These are phyloP conservation scores for Pseudodiploospora longispora DNA, from an alignment of 2,329 filamentous ascomycete genomes.

Conservation along the genomic window DNA sequence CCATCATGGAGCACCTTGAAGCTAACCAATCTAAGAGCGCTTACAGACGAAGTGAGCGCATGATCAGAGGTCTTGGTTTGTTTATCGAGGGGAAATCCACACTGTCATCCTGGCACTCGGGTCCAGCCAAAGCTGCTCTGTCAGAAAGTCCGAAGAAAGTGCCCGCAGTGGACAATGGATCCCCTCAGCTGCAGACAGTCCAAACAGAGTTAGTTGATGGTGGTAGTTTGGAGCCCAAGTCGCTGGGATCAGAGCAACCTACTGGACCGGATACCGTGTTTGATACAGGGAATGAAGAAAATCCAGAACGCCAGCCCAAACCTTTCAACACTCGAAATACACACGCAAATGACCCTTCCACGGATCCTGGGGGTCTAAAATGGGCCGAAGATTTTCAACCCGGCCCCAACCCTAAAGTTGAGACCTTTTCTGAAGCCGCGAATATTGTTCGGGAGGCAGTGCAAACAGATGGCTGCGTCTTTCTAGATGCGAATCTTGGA, in stretches of 20 bases:
- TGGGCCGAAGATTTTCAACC: slow-evolving; percentile 5
- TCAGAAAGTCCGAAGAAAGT: background rate
- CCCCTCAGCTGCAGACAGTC: too few species aligned
- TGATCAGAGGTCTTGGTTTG: slow-evolving; percentile 24
- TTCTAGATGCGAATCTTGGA: slow-evolving; percentile 25
- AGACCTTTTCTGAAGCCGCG: slow-evolving; percentile 26
- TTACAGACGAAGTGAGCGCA: slow-evolving; percentile 20
- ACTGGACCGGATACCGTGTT: too few species aligned
- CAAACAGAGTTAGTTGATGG: too few species aligned
- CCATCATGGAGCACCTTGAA: slow-evolving; percentile 25
- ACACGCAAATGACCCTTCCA: too few species aligned
- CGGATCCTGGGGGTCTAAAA: slow-evolving; percentile 1
- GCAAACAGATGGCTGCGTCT: slow-evolving; percentile 29
- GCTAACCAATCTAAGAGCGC: slow-evolving; percentile 14
- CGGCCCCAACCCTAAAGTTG: slow-evolving; percentile 6
- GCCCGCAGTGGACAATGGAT: too few species aligned
- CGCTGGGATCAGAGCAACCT: too few species aligned
- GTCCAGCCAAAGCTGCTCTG: slow-evolving; percentile 3
- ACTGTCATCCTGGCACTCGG: slow-evolving; percentile 4
- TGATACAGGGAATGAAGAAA: too few species aligned
- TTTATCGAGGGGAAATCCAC: slow-evolving; percentile 17
- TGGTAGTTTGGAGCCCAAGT: too few species aligned
- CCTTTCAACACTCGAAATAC: too few species aligned
- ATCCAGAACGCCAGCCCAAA: too few species aligned
- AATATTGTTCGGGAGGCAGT: slow-evolving; percentile 34